A percentile compares a stretch with the other conserved stretches of the same genome.
phyloP scores from a whole-genome alignment of 208 protist species.

The Trypanosoma cruzi region DNA sequence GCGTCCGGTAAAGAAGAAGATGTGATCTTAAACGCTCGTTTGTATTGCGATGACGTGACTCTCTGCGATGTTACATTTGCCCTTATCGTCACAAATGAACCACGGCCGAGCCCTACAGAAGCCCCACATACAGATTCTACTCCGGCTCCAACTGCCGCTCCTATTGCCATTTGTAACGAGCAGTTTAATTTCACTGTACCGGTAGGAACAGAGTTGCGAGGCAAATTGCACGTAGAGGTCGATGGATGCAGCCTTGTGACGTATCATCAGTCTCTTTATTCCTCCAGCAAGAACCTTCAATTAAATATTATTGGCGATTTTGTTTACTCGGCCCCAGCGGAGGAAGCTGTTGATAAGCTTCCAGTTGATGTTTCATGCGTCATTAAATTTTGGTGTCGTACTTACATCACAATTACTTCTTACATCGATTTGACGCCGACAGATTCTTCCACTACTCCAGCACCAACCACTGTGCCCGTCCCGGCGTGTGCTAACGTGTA shows the following conservation, averaged over 20 bases:
- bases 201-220: slow-evolving; percentile 42
- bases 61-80: slow-evolving; percentile 47
- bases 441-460: slow-evolving; percentile 22
- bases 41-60: slow-evolving; percentile 45
- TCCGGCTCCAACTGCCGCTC: background rate
- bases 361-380: slow-evolving; percentile 65
- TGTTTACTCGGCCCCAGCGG: slow-evolving; percentile 51
- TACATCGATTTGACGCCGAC: slow-evolving; percentile 39
- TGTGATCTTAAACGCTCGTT: slow-evolving; percentile 34
- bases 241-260: slow-evolving; percentile 47
- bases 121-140: slow-evolving; percentile 19
- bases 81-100: slow-evolving; percentile 40
- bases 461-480: slow-evolving; percentile 25
- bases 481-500: slow-evolving; percentile 73
- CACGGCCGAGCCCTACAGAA: slow-evolving; percentile 21
- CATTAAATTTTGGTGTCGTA: slow-evolving; percentile 48
- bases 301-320: slow-evolving; percentile 80
- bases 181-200: slow-evolving; percentile 53
- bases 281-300: slow-evolving; percentile 31
- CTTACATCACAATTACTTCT: slow-evolving; percentile 48
- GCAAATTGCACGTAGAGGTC: slow-evolving; percentile 36
- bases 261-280: slow-evolving; percentile 39
- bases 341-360: slow-evolving; percentile 46
- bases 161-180: slow-evolving; percentile 31
- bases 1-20: slow-evolving; percentile 46